These are phyloP conservation scores for Phytophthora nicotianae DNA, from an alignment of 352 stramenopile genomes.

Conservation along the genomic window DNA sequence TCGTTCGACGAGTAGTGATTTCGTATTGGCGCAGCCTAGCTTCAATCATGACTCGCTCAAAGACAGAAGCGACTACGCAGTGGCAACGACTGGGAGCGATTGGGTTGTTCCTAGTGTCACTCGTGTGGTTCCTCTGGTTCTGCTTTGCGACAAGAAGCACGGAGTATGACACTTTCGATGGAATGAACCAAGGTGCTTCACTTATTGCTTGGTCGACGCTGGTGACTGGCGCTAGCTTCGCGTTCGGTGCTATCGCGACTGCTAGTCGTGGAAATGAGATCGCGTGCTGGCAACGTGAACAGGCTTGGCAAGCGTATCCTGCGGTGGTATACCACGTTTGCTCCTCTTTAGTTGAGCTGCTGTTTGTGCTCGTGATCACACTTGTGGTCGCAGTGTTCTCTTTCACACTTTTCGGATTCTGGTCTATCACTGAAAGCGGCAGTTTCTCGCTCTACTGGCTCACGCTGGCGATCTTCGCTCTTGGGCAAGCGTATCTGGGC, in stretches of 20 bases:
- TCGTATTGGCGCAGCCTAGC: slow-evolving; percentile 31
- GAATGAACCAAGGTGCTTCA: slow-evolving; percentile 27
- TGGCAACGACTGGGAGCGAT: slow-evolving; percentile 17
- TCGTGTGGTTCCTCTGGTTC: slow-evolving; percentile 30
- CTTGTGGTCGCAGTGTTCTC: slow-evolving; percentile 19
- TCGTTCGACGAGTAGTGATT: slow-evolving; percentile 25
- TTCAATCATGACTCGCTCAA: slow-evolving; percentile 10
- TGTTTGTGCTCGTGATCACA: slow-evolving; percentile 17
- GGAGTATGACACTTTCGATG: slow-evolving; percentile 35
- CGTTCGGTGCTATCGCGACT: slow-evolving; percentile 10
- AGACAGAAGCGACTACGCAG: slow-evolving; percentile 1
- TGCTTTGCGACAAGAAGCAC: slow-evolving; percentile 22
- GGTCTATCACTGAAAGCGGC: slow-evolving; percentile 19
- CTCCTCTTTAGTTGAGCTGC: slow-evolving; percentile 21
- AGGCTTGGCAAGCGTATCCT: slow-evolving; percentile 31
- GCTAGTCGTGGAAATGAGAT: slow-evolving; percentile 22
- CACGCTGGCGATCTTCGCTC: slow-evolving; percentile 21
- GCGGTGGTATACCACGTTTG: slow-evolving; percentile 24
- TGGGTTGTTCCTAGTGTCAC: slow-evolving; percentile 12
- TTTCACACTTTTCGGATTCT: slow-evolving; percentile 28
- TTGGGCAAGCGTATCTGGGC: slow-evolving; percentile 28
- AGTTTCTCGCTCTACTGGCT: slow-evolving; percentile 36
- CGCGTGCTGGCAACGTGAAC: slow-evolving; percentile 32
- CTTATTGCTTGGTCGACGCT: slow-evolving; percentile 38
- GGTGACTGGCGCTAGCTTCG: slow-evolving; percentile 19